Base-by-base conservation (phyloP, 345 rosid species). In the Mallotus nudiflorus region DNA sequence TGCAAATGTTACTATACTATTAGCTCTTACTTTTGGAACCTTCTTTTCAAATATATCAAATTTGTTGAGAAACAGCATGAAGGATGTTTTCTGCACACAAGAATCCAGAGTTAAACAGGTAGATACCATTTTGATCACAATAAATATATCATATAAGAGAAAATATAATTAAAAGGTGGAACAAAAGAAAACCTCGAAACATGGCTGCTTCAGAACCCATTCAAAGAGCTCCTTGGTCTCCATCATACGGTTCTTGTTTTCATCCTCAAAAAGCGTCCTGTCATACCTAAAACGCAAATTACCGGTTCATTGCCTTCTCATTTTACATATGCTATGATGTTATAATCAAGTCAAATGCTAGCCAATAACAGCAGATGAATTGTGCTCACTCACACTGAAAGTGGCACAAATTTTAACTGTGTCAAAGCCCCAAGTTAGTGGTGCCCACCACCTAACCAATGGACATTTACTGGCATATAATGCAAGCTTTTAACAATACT, bases 191-290 rank as follows among this genome's bases (percentile, higher is more conserved):
- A 95, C 99, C 99, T 92, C 96, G 51, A 95, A 95, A 85, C 99
- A 95, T 20, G 97, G 96, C 73, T 95, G 98, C 87, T 90, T 95
- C 73, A 95, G 79, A 75, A 95, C 97, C 99, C 99, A 95, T 66
- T 95, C 92, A 52, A 92, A 92, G 13, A 95, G 88, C 68, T 95
- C 97, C 79, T 85, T 95, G 0, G 99, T 88, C 82, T 90, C 99
- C 85, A 87, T 82, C 99, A 95, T 88, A 54, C 98, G 85, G 77
- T 91, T 95, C 85, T 86, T 91, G 66, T 85, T 83, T 73, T 92
- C 97, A 56, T 92, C 97, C 78, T 95, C 98, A 13, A 95, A 95
- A 53, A 95, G 92, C 16, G 89, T 89, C 74, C 92, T 97, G 79
- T 95, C 99, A 57, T 92, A 95, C 88, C 99, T 95, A 76, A 75